Percentiles rank a stretch among this genome's conserved stretches.
These are phyloP conservation scores for Acacia crassicarpa DNA, from an alignment of 306 rosid genomes.

Conservation along the genomic window DNA sequence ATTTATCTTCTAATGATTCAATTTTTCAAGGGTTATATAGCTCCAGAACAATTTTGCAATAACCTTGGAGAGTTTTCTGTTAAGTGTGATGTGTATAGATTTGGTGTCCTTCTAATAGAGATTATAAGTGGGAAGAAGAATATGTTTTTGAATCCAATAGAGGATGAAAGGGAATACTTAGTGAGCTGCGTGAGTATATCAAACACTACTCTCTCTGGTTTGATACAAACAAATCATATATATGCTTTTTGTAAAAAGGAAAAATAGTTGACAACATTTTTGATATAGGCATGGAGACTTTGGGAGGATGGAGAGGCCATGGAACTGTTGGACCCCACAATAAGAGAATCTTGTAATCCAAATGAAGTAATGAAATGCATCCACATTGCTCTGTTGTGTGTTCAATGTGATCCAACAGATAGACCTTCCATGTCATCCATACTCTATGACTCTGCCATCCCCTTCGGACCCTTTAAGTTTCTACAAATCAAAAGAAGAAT, in stretches of 20 bases:
- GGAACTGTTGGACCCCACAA: constrained; percentile 34
- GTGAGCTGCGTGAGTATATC: constrained; percentile 36
- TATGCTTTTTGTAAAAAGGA: not conserved
- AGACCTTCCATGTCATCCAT: constrained; percentile 46
- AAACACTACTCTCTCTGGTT: not conserved
- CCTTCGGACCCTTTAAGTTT: constrained; percentile 25
- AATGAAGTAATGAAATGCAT: constrained; percentile 43
- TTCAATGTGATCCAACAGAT: constrained; percentile 37
- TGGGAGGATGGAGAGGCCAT: constrained; percentile 37
- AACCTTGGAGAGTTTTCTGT: constrained; percentile 31
- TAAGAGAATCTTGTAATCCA: constrained; percentile 25
- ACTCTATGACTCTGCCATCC: constrained; percentile 25
- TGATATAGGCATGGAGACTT: constrained; percentile 41
- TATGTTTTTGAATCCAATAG: not conserved
- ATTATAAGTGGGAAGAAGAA: constrained; percentile 38
- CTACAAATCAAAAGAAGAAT: too few relatives aligned
- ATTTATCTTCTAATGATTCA: not conserved
- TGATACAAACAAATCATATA: not conserved
- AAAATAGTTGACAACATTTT: not conserved
- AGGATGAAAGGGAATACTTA: not conserved
- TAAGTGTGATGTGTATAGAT: constrained; percentile 36
- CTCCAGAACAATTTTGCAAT: constrained; percentile 16
- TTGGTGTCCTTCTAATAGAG: constrained; percentile 40
- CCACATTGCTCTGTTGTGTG: constrained; percentile 36
- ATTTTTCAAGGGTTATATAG: constrained; percentile 30